Evolutionary conservation across 208 protist species (phyloP).

Genomic region (Strigomonas oncopelti): DNA sequence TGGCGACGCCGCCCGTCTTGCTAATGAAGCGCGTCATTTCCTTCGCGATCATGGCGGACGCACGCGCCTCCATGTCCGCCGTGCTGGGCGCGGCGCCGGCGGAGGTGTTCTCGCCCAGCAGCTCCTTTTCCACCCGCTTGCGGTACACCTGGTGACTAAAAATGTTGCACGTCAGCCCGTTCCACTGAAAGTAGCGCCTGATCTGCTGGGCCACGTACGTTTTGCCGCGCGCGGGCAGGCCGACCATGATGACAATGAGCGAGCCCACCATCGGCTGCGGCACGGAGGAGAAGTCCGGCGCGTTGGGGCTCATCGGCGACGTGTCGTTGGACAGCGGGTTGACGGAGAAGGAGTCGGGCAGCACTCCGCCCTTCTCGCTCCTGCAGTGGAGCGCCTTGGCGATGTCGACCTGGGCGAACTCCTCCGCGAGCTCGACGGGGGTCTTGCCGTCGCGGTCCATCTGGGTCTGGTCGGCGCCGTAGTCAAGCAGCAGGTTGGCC

Average conservation of each 20-base stretch:
- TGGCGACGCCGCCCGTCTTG: conserved; percentile 62
- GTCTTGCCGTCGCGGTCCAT: conserved; percentile 66
- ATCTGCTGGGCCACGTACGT: conserved; percentile 89
- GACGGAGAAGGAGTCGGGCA: conserved; percentile 19
- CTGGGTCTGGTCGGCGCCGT: conserved; percentile 47
- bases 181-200: conserved; percentile 88
- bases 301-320: conserved; percentile 30
- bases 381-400: conserved; percentile 40
- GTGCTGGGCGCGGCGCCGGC: neutral
- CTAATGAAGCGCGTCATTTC: conserved; percentile 65
- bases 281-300: conserved; percentile 68
- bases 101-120: neutral
- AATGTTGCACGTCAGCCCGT: conserved; percentile 70
- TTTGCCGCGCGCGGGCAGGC: conserved; percentile 85
- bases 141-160: conserved; percentile 70
- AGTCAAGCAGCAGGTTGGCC: conserved; percentile 62
- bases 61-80: conserved; percentile 40
- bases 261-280: conserved; percentile 82
- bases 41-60: conserved; percentile 43
- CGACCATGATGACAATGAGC: conserved; percentile 89
- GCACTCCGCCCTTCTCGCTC: conserved; percentile 2
- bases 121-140: conserved; percentile 22
- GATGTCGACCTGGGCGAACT: conserved; percentile 49
- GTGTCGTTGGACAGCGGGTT: conserved; percentile 21
- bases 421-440: conserved; percentile 53